A percentile compares a stretch with the other conserved stretches of the same genome.
Evolutionary conservation across 352 stramenopile species (phyloP).

Genomic region (Pythium plurisporium): DNA sequence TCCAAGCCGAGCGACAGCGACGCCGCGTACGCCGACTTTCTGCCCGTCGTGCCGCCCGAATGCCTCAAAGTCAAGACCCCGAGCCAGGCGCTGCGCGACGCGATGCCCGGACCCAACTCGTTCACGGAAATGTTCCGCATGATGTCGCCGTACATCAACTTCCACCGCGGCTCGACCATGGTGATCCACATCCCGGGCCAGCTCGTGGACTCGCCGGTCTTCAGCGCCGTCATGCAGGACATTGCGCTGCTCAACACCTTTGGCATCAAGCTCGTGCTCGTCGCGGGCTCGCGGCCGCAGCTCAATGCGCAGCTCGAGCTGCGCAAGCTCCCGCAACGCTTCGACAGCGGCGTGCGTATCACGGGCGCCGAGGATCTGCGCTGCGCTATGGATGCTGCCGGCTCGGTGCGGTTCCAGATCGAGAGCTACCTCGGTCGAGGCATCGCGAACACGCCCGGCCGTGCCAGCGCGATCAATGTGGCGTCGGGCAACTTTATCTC

Average conservation of each 20-base stretch:
- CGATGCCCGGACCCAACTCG: slow-evolving; percentile 41
- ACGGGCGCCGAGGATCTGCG: slow-evolving; percentile 90
- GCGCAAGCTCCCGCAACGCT: slow-evolving; percentile 61
- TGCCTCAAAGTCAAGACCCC: slow-evolving; percentile 64
- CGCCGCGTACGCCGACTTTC: slow-evolving; percentile 42
- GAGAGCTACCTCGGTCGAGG: slow-evolving; percentile 80
- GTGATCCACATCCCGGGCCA: slow-evolving; percentile 96
- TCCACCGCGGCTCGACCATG: slow-evolving; percentile 93
- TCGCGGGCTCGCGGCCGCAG: slow-evolving; percentile 94
- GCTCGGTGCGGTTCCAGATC: slow-evolving; percentile 86
- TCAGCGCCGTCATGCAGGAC: slow-evolving; percentile 93
- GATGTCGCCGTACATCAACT: slow-evolving; percentile 97
- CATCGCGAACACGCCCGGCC: slow-evolving; percentile 79
- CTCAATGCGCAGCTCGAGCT: slow-evolving; percentile 89
- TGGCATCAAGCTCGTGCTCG: slow-evolving; percentile 92
- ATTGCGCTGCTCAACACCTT: slow-evolving; percentile 95
- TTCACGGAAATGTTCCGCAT: slow-evolving; percentile 93
- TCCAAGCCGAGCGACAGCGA: no score
- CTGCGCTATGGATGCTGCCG: slow-evolving; percentile 94
- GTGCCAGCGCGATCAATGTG: slow-evolving; percentile 85
- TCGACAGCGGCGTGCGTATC: slow-evolving; percentile 84
- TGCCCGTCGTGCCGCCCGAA: slow-evolving; percentile 71
- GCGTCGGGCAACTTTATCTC: slow-evolving; percentile 97
- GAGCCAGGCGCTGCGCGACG: slow-evolving; percentile 12
- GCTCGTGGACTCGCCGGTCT: slow-evolving; percentile 90